Conservation (phyloP, 768 basidiomycete genomes). For the Coprinopsis cinerea region DNA sequence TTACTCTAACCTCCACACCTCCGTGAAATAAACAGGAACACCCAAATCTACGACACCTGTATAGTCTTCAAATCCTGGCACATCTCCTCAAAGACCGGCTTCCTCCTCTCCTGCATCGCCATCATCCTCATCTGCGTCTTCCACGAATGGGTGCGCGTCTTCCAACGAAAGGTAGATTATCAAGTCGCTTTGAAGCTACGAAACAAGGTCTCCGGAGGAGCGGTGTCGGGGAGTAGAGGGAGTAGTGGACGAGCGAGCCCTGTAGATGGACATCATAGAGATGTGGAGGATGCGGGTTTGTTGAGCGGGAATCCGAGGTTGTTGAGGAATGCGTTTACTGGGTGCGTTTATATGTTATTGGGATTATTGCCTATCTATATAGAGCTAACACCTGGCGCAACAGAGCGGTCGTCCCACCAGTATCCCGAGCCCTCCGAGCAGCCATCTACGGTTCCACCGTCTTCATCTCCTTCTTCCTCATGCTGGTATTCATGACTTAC, state of each 20-base stretch:
- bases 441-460: slow-evolving; percentile 68
- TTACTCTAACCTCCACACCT: too few relatives aligned
- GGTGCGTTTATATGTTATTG: slow-evolving; percentile 32
- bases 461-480: slow-evolving; percentile 83
- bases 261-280: slow-evolving; percentile 31
- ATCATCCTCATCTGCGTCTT: slow-evolving; percentile 66
- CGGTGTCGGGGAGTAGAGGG: slow-evolving; percentile 20
- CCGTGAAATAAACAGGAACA: slow-evolving; percentile 45
- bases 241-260: slow-evolving; percentile 29
- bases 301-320: slow-evolving; percentile 42
- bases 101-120: slow-evolving; percentile 58
- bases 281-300: slow-evolving; percentile 48
- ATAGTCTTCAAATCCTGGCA: slow-evolving; percentile 80
- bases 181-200: slow-evolving; percentile 46
- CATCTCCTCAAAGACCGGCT: slow-evolving; percentile 48
- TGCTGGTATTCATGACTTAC: slow-evolving; percentile 97
- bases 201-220: slow-evolving; percentile 23
- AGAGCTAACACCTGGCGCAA: too few relatives aligned
- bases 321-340: slow-evolving; percentile 28
- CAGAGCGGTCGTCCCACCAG: slow-evolving; percentile 45
- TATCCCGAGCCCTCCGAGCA: slow-evolving; percentile 54
- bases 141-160: slow-evolving; percentile 73
- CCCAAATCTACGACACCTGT: slow-evolving; percentile 73
- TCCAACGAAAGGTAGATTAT: slow-evolving; percentile 53
- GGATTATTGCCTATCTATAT: not conserved